Conservation (phyloP, 768 basidiomycete species). For the Melanogaster broomeanus region DNA sequence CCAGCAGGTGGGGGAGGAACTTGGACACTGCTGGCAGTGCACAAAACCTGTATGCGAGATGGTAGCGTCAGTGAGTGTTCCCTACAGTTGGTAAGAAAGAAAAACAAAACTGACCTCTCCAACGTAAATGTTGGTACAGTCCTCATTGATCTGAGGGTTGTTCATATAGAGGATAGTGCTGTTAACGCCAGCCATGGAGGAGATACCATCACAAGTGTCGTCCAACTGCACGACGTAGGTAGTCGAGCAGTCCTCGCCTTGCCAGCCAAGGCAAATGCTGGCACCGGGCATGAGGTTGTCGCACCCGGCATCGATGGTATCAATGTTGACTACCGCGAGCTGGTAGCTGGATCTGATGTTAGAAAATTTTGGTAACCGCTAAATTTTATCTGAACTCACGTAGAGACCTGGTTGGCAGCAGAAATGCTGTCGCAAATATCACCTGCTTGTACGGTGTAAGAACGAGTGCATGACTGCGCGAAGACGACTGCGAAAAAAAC, state of each 20-base stretch:
- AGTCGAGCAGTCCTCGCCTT: constrained; percentile 59
- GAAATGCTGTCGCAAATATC: constrained; percentile 78
- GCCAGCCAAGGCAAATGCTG: constrained; percentile 61
- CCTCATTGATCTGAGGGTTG: constrained; percentile 70
- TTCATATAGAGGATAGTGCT: constrained; percentile 55
- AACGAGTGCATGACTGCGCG: constrained; percentile 51
- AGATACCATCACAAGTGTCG: constrained; percentile 63
- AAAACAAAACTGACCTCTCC: constrained; percentile 59
- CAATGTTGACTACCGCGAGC: constrained; percentile 62
- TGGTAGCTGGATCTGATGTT: constrained; percentile 56
- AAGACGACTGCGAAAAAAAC: constrained; percentile 16
- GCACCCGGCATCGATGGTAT: constrained; percentile 52
- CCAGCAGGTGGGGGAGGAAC: constrained; percentile 46
- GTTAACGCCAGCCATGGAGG: constrained; percentile 44
- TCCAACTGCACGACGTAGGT: constrained; percentile 56
- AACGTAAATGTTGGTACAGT: constrained; percentile 68
- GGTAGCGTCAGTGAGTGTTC: not conserved
- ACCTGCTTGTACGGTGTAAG: constrained; percentile 58
- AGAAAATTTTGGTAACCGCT: not conserved
- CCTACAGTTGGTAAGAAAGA: not conserved
- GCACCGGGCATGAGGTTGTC: constrained; percentile 54
- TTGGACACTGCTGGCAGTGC: constrained; percentile 41
- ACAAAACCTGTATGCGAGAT: constrained; percentile 47
- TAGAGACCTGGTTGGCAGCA: constrained; percentile 58
- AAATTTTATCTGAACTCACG: constrained; percentile 42